Evolutionary conservation across 139 green algal genomes (phyloP).

Genomic region (Penium margaritaceum): DNA sequence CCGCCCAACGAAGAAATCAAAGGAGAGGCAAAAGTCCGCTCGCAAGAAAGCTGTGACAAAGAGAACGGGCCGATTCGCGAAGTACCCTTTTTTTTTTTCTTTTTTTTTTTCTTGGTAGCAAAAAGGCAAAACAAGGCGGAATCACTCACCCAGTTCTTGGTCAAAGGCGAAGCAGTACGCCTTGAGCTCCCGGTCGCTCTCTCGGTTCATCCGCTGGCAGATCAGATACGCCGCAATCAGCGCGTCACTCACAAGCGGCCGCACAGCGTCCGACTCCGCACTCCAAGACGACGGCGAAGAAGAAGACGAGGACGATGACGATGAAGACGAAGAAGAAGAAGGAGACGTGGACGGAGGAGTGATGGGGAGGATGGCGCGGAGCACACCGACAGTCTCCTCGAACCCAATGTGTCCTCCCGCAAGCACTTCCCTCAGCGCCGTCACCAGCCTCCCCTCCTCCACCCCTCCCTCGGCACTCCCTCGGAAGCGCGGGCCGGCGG

Average conservation of each 20-base stretch:
- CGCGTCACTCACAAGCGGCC: conserved; percentile 7
- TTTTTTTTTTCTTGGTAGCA: too few relatives aligned
- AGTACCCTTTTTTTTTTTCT: too few relatives aligned
- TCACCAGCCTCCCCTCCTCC: conserved; percentile 22
- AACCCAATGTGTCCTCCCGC: conserved; percentile 27
- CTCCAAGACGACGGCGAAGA: too few relatives aligned
- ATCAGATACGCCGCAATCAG: conserved; percentile 34
- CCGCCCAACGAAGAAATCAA: too few relatives aligned
- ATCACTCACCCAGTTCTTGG: conserved; percentile 10
- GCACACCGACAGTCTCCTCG: conserved; percentile 13
- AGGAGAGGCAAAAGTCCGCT: too few relatives aligned
- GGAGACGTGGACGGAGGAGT: too few relatives aligned
- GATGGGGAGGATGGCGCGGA: conserved; percentile 17
- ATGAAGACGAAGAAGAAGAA: too few relatives aligned
- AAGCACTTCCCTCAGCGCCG: conserved; percentile 24
- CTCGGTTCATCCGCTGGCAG: conserved; percentile 34
- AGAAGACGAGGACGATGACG: too few relatives aligned
- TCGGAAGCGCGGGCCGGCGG: conserved; percentile 3
- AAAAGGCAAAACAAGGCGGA: too few relatives aligned
- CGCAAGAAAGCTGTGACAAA: too few relatives aligned
- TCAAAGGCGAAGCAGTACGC: conserved; percentile 41
- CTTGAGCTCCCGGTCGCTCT: conserved; percentile 37
- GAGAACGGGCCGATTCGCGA: too few relatives aligned
- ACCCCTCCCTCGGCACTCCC: not conserved
- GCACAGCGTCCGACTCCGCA: not conserved